Percentiles rank a stretch among this genome's conserved stretches.
phyloP scores from a whole-genome alignment of 2,329 filamentous ascomycete species.

The Triangularia setosa region DNA sequence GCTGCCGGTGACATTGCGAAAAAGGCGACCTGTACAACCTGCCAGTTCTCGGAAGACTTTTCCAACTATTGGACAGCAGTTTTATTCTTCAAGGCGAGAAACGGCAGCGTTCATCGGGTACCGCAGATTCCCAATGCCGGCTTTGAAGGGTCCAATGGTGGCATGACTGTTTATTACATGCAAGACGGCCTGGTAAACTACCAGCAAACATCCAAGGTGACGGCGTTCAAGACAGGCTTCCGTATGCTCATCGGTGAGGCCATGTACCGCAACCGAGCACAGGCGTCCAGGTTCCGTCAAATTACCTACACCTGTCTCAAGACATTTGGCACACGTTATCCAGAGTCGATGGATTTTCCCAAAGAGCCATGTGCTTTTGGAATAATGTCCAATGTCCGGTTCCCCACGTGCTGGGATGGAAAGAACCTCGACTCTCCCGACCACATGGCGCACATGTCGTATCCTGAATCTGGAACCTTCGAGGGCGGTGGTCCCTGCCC shows the following conservation, averaged over 20 bases:
- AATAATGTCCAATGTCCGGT: slow-evolving; percentile 41
- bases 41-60: slow-evolving; percentile 34
- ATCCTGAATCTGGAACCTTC: slow-evolving; percentile 25
- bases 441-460: slow-evolving; percentile 50
- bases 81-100: slow-evolving; percentile 23
- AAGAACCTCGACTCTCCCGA: slow-evolving; percentile 50
- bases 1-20: slow-evolving; percentile 25
- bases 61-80: slow-evolving; percentile 31
- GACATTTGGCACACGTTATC: slow-evolving; percentile 34
- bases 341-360: slow-evolving; percentile 38
- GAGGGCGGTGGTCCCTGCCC: slow-evolving; percentile 31
- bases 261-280: slow-evolving; percentile 31
- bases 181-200: slow-evolving; percentile 28
- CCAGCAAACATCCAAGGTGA: slow-evolving; percentile 34
- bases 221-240: slow-evolving; percentile 44
- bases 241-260: slow-evolving; percentile 43
- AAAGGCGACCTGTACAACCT: slow-evolving; percentile 31
- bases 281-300: slow-evolving; percentile 38
- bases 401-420: slow-evolving; percentile 58
- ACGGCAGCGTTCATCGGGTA: slow-evolving; percentile 23
- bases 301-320: slow-evolving; percentile 43
- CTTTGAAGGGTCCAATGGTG: slow-evolving; percentile 32
- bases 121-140: slow-evolving; percentile 31
- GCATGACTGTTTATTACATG: slow-evolving; percentile 36
- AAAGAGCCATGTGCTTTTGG: slow-evolving; percentile 32